Conservation (phyloP, 2,329 filamentous ascomycete genomes). For the Pseudocercospora fuligena region DNA sequence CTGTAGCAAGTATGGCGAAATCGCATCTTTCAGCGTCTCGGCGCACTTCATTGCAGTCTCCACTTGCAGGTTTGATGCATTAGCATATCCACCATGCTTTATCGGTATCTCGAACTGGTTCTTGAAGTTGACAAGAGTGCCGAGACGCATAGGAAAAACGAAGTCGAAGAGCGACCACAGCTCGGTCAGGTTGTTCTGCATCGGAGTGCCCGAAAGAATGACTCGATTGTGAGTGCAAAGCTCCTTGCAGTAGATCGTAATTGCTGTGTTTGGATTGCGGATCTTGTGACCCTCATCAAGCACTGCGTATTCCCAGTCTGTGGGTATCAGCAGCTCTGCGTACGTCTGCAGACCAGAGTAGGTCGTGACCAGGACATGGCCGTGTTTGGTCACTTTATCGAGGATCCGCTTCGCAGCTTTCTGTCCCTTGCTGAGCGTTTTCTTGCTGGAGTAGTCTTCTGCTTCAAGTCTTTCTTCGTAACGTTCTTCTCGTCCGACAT, state of each 20-base stretch:
- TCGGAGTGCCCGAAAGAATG: slow-evolving; percentile 93
- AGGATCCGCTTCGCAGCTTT: slow-evolving; percentile 80
- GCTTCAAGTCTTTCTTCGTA: slow-evolving; percentile 67
- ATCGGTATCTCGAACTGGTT: slow-evolving; percentile 94
- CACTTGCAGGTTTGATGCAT: slow-evolving; percentile 90
- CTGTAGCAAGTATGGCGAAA: slow-evolving; percentile 90
- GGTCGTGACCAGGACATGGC: slow-evolving; percentile 92
- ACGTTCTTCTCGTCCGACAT: slow-evolving; percentile 65
- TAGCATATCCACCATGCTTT: slow-evolving; percentile 89
- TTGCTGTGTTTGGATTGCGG: slow-evolving; percentile 90
- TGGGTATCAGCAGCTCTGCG: slow-evolving; percentile 76
- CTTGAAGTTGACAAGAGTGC: slow-evolving; percentile 87
- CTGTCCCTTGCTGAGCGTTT: slow-evolving; percentile 58
- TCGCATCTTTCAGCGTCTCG: slow-evolving; percentile 89
- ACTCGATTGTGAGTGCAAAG: slow-evolving; percentile 86
- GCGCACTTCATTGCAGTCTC: slow-evolving; percentile 94
- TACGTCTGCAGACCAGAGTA: slow-evolving; percentile 97
- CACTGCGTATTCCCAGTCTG: slow-evolving; percentile 91
- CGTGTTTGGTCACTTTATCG: slow-evolving; percentile 77
- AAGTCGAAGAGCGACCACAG: slow-evolving; percentile 98
- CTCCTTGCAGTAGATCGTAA: slow-evolving; percentile 95
- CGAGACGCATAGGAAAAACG: slow-evolving; percentile 92
- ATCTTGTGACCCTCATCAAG: slow-evolving; percentile 98
- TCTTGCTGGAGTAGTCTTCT: slow-evolving; percentile 46
- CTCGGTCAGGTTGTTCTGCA: slow-evolving; percentile 95